Percentiles rank a stretch among this genome's conserved stretches.
phyloP scores from a whole-genome alignment of 371 early-diverging fungal species.

The Lichtheimia ramosa region DNA sequence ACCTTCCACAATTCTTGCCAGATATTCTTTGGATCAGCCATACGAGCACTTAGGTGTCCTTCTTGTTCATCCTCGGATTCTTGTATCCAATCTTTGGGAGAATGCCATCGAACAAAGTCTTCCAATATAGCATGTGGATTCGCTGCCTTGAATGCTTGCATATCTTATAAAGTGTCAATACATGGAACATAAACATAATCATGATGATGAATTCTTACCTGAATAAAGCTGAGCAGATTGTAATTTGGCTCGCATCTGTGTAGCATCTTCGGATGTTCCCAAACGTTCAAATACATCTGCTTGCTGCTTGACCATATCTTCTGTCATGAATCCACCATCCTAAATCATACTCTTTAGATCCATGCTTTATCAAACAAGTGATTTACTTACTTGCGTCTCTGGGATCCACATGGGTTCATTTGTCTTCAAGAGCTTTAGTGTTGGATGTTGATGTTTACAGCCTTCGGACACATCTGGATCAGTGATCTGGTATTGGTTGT shows the following conservation, averaged over 20 bases:
- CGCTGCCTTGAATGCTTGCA: conserved; percentile 86
- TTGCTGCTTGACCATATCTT: conserved; percentile 86
- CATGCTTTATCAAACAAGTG: not conserved
- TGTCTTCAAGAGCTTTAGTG: conserved; percentile 43
- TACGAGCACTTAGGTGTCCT: conserved; percentile 67
- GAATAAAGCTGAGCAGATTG: conserved; percentile 83
- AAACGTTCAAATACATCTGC: conserved; percentile 75
- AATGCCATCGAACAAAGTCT: conserved; percentile 97
- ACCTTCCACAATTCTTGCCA: conserved; percentile 90
- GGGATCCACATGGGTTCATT: conserved; percentile 71
- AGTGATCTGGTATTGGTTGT: conserved; percentile 10
- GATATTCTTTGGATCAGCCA: conserved; percentile 78
- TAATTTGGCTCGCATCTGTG: conserved; percentile 73
- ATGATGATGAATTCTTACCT: conserved; percentile 21
- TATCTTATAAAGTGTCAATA: conserved; percentile 45
- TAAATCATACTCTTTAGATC: conserved; percentile 10
- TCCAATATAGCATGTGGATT: conserved; percentile 78
- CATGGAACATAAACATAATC: not conserved
- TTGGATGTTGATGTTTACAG: conserved; percentile 22
- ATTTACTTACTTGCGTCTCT: conserved; percentile 56
- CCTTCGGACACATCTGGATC: conserved; percentile 38
- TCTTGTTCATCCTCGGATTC: conserved; percentile 19
- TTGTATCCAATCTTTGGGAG: conserved; percentile 84
- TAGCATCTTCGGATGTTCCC: conserved; percentile 73
- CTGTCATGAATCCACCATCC: conserved; percentile 84